Conservation (phyloP, 805 yeast genomes). For the Brettanomyces sp. region DNA sequence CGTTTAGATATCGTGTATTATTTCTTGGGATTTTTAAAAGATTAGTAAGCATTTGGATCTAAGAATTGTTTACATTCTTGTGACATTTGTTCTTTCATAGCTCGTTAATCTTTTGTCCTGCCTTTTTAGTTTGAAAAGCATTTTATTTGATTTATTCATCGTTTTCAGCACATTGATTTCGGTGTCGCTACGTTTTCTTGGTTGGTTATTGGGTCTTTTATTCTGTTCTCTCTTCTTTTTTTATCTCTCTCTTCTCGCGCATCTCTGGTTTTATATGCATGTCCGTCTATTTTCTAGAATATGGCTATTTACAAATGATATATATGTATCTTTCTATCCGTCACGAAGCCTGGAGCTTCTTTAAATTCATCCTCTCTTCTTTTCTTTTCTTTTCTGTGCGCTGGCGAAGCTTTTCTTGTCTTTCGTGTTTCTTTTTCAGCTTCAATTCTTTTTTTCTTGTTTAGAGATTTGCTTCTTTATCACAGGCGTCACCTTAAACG, state of each 20-base stretch:
- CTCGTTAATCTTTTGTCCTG: no score
- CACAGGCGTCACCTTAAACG: conserved; percentile 10
- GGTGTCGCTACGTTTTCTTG: no score
- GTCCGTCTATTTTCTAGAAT: not conserved
- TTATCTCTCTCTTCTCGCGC: not conserved
- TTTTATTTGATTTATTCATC: no score
- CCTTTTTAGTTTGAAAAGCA: no score
- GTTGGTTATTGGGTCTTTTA: no score
- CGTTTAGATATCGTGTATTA: not conserved
- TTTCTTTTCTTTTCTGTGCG: conserved; percentile 11
- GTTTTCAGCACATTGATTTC: no score
- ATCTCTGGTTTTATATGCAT: conserved; percentile 2
- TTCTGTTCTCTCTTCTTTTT: no score
- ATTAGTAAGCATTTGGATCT: not conserved
- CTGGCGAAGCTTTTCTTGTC: conserved; percentile 23
- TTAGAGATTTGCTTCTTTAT: conserved; percentile 6
- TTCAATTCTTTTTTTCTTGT: conserved; percentile 23
- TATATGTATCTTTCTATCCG: not conserved
- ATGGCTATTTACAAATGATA: not conserved
- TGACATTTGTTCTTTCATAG: no score
- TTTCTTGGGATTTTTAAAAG: not conserved
- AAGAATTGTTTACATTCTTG: no score
- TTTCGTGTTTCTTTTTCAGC: conserved; percentile 24
- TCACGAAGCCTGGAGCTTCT: conserved; percentile 1
- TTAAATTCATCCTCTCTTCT: conserved; percentile 5